Percentiles rank a stretch among this genome's conserved stretches.
Evolutionary conservation across 1,284 basidiomycete species (phyloP).

Genomic region (Papiliotrema terrestris): DNA sequence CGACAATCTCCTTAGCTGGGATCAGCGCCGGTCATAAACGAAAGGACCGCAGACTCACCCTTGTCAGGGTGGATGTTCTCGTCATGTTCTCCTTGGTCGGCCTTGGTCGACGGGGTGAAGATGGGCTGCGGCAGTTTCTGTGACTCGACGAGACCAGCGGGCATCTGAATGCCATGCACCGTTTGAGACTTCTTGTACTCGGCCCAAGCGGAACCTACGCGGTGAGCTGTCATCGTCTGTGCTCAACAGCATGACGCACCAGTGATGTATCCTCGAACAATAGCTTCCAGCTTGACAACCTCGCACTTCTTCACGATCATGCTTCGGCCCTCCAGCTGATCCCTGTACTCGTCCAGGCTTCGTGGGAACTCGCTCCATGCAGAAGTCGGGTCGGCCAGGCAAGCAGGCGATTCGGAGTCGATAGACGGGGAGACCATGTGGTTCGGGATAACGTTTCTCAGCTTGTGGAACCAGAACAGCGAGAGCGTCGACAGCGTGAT

Average conservation of each 20-base stretch:
- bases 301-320: constrained; percentile 91
- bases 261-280: constrained; percentile 93
- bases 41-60: constrained; percentile 53
- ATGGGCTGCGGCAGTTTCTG: constrained; percentile 76
- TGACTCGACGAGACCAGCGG: constrained; percentile 77
- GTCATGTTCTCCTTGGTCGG: constrained; percentile 89
- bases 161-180: constrained; percentile 79
- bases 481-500: constrained; percentile 85
- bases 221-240: neutral
- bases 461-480: constrained; percentile 90
- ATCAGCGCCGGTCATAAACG: neutral
- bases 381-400: constrained; percentile 40
- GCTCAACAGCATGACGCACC: constrained; percentile 54
- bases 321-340: constrained; percentile 72
- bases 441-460: constrained; percentile 73
- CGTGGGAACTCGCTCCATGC: constrained; percentile 68
- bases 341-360: constrained; percentile 58
- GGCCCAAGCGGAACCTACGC: constrained; percentile 84
- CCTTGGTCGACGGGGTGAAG: constrained; percentile 97
- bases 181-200: constrained; percentile 89
- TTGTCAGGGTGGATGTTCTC: constrained; percentile 94
- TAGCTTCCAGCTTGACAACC: constrained; percentile 93
- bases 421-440: constrained; percentile 69
- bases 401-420: constrained; percentile 20
- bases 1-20: constrained; percentile 50